These are phyloP conservation scores for Tilletia indica DNA, from an alignment of 1,284 basidiomycete genomes.

Conservation along the genomic window DNA sequence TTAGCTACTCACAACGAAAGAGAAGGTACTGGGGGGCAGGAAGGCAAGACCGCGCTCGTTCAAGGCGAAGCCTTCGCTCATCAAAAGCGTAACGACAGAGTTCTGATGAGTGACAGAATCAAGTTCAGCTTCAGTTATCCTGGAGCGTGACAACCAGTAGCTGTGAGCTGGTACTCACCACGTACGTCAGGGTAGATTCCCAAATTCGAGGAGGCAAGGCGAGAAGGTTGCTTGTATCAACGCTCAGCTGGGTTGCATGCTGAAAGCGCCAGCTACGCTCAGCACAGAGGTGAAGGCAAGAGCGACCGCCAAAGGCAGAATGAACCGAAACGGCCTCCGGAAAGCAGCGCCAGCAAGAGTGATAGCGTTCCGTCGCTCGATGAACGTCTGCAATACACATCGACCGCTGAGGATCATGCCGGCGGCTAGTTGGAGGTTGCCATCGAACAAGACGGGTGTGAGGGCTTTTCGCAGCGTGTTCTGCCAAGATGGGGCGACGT, in stretches of 20 bases:
- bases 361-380: slow-evolving; percentile 33
- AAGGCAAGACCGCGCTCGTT: slow-evolving; percentile 2
- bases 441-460: slow-evolving; percentile 37
- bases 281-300: slow-evolving; percentile 29
- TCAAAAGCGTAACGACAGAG: neutral
- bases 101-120: neutral
- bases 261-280: slow-evolving; percentile 32
- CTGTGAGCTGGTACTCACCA: neutral
- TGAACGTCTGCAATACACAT: slow-evolving; percentile 33
- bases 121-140: neutral
- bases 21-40: slow-evolving; percentile 2
- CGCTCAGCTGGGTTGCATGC: slow-evolving; percentile 26
- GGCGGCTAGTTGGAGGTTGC: slow-evolving; percentile 33
- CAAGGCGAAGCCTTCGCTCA: slow-evolving; percentile 6
- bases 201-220: slow-evolving; percentile 30
- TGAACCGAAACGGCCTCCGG: slow-evolving; percentile 38
- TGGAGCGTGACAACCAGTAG: neutral
- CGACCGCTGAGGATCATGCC: slow-evolving; percentile 39
- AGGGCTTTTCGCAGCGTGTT: slow-evolving; percentile 35
- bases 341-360: slow-evolving; percentile 36
- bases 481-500: slow-evolving; percentile 30
- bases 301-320: slow-evolving; percentile 34
- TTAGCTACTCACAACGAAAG: neutral
- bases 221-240: slow-evolving; percentile 26
- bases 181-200: neutral